These are phyloP conservation scores for Yamadazyma siamensis DNA, from an alignment of 1,139 yeast species.

Conservation along the genomic window DNA sequence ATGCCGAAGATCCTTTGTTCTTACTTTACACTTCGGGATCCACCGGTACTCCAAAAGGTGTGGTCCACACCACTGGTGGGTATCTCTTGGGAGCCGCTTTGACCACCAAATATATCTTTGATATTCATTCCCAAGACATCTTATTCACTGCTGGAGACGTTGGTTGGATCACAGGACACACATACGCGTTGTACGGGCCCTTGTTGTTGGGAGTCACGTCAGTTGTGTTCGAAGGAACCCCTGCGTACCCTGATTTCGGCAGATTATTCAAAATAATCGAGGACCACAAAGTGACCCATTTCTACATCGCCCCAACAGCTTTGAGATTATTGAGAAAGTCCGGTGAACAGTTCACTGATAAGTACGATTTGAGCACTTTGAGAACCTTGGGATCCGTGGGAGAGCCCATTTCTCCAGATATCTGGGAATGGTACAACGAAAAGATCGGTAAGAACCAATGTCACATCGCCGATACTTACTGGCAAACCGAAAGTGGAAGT, in stretches of 20 bases:
- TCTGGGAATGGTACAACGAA: conserved; percentile 98
- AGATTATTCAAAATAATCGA: conserved; percentile 96
- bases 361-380: conserved; percentile 84
- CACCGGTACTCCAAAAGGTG: conserved; percentile 98
- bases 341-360: conserved; percentile 79
- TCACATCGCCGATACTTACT: conserved; percentile 89
- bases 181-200: conserved; percentile 95
- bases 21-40: conserved; percentile 94
- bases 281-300: conserved; percentile 91
- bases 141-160: conserved; percentile 98
- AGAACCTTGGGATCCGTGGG: conserved; percentile 98
- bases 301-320: conserved; percentile 98
- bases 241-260: conserved; percentile 95
- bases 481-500: conserved; percentile 99
- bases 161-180: conserved; percentile 99
- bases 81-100: conserved; percentile 91
- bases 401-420: conserved; percentile 97
- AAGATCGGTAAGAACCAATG: conserved; percentile 87
- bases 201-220: conserved; percentile 85
- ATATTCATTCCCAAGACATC: conserved; percentile 82
- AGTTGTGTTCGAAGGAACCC: conserved; percentile 94
- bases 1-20: conserved; percentile 91
- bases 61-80: conserved; percentile 93
- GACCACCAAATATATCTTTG: conserved; percentile 92
- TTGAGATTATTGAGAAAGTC: conserved; percentile 91